These are phyloP conservation scores for Haplographium delicatum DNA, from an alignment of 495 filamentous ascomycete species.

Conservation along the genomic window DNA sequence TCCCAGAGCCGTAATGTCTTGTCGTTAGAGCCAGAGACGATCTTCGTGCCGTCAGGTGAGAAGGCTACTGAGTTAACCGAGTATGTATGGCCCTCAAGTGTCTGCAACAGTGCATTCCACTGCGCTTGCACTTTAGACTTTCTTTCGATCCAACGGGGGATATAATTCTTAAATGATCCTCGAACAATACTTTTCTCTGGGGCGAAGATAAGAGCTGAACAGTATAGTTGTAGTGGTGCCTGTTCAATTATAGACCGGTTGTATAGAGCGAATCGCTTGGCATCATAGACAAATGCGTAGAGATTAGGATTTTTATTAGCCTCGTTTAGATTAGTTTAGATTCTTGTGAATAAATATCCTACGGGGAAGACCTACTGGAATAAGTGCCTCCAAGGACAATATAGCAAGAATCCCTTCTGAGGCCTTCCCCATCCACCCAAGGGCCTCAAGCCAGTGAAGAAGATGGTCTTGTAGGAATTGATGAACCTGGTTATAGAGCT, in stretches of 20 bases:
- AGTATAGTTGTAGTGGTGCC: neutral
- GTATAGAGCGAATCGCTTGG: neutral
- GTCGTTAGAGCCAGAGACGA: too few species aligned
- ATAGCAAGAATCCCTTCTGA: neutral
- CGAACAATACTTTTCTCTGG: neutral
- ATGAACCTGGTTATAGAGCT: neutral
- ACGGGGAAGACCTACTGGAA: neutral
- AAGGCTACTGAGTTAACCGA: too few species aligned
- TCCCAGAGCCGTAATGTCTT: too few species aligned
- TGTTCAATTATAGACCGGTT: neutral
- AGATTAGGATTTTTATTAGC: neutral
- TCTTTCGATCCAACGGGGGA: constrained; percentile 12
- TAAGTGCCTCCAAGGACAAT: neutral
- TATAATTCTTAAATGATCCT: neutral
- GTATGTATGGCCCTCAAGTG: too few species aligned
- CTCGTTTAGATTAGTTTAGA: neutral
- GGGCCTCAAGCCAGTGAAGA: neutral
- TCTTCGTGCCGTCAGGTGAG: too few species aligned
- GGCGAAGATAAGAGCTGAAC: neutral
- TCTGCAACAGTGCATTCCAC: too few species aligned
- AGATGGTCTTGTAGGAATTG: neutral
- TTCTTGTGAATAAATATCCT: neutral
- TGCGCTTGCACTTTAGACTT: constrained; percentile 7
- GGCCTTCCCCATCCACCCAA: neutral
- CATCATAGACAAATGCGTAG: neutral